phyloP scores from a whole-genome alignment of 441 rosid species.

The Hura crepitans region DNA sequence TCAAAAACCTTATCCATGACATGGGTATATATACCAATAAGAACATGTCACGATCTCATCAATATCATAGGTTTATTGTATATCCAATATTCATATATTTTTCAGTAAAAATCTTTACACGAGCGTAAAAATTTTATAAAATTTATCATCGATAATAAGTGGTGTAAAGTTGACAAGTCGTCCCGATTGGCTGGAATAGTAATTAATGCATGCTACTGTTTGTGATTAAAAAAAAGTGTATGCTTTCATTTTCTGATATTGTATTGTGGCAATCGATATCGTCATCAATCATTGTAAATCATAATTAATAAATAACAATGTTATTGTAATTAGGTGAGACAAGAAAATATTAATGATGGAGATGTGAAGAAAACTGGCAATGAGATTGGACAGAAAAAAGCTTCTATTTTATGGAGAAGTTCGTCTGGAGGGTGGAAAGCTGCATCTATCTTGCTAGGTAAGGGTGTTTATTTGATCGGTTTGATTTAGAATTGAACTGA shows the following conservation, averaged over 20 bases:
- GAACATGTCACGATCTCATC: too few relatives aligned
- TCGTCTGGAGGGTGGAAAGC: conserved; percentile 69
- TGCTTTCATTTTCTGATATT: not conserved
- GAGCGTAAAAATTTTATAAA: too few relatives aligned
- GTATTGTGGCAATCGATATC: not conserved
- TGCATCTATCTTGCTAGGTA: conserved; percentile 65
- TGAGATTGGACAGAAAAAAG: conserved; percentile 4
- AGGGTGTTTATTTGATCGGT: too few relatives aligned
- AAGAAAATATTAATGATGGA: conserved; percentile 18
- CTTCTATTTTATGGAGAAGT: conserved; percentile 20
- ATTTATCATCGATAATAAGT: too few relatives aligned
- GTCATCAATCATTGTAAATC: too few relatives aligned
- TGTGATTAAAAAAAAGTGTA: not conserved
- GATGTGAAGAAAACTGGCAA: conserved; percentile 9
- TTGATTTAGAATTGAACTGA: too few relatives aligned
- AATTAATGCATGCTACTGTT: conserved; percentile 8
- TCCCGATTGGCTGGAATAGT: not conserved
- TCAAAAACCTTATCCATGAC: too few relatives aligned
- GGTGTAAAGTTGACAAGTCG: not conserved
- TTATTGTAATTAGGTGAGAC: conserved; percentile 31
- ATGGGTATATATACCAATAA: too few relatives aligned
- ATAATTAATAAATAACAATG: conserved; percentile 17
- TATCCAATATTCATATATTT: too few relatives aligned
- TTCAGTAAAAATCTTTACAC: too few relatives aligned
- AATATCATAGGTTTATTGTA: too few relatives aligned